Evolutionary conservation across 1,284 basidiomycete species (phyloP), one percentile per base, ranked within the genome.

Genomic region (Tetrapyrgos nigripes): DNA sequence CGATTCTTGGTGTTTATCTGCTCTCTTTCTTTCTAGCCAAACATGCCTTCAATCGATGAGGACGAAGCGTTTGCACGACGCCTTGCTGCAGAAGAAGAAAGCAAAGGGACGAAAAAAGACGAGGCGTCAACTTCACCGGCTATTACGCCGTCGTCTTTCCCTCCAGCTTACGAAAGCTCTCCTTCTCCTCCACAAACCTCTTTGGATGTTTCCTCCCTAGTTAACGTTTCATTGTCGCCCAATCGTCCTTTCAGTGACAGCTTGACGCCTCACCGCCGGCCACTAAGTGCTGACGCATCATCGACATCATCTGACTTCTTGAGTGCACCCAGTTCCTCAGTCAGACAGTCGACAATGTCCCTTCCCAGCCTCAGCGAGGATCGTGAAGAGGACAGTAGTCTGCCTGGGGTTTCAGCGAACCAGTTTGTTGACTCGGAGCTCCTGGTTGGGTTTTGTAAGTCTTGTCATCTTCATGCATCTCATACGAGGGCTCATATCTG

Each of bases 361-460:
- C 44, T 40, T 10, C 24, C 31, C 9, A 57, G 47, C 26, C 57
- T 54, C 50, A 62, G 29, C 49, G 53, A 54, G 56, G 60, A 50
- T 59, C 45, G 33, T 29, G 55, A 61, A 29, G 13, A 43, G 27
- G 50, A 58, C 21, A 35, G 27, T 14, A 46, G 14, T 29, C 17
- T 28, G 21, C 17, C 21, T 24, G 5, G 45, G 19, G 58, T 63
- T 24, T 78, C 80, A 58, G 73, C 81, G 3, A 86, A 83, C 60
- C 82, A 85, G 31, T 90, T 83, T 62, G 74, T 91, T 6, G 88
- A 88, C 58, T 67, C 74, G 27, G 84, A 89, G 51, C 75, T 91
- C 57, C 74, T 91, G 3, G 62, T 73, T 35, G 89, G 89, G 33
- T 75, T 91, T 63, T 86, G 89, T 92, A 68, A 73, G 89, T 45